Conservation (phyloP, 2,329 filamentous ascomycete species). For the Aspergillus fumigatus region DNA sequence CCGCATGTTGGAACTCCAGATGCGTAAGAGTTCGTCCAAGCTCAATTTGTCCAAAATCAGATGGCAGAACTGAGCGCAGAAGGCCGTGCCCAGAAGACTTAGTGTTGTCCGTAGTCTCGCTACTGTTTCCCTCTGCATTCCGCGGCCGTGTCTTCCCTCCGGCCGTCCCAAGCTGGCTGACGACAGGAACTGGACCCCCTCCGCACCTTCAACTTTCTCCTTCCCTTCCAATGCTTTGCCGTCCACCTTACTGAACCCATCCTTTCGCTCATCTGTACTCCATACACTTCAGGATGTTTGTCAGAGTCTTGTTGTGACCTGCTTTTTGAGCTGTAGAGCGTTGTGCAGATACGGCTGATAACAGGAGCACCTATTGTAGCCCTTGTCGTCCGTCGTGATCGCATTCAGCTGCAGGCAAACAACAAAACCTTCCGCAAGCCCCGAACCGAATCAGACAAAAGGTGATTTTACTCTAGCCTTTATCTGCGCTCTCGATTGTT, state of each 20-base stretch:
- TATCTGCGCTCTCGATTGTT: neutral
- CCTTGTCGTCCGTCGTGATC: constrained; percentile 1
- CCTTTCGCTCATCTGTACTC: neutral
- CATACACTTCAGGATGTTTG: neutral
- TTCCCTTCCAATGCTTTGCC: neutral
- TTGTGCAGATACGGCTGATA: constrained; percentile 6
- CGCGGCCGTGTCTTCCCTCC: neutral
- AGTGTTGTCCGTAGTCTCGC: neutral
- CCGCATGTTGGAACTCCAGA: neutral
- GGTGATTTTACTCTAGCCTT: neutral
- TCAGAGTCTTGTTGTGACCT: neutral
- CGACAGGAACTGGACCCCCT: neutral
- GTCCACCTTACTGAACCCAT: neutral
- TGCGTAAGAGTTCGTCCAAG: neutral
- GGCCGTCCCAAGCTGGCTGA: neutral
- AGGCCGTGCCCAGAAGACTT: neutral
- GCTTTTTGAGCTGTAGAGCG: neutral
- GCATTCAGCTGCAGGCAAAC: constrained; percentile 4
- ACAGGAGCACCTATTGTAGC: constrained; percentile 1
- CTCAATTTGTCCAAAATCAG: neutral
- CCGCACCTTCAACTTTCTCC: neutral
- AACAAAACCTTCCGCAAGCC: neutral
- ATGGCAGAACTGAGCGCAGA: neutral
- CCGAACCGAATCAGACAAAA: neutral
- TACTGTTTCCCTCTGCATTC: neutral